These are phyloP conservation scores for Bromus sterilis DNA, from an alignment of 176 grass and related monocot species.

Conservation along the genomic window DNA sequence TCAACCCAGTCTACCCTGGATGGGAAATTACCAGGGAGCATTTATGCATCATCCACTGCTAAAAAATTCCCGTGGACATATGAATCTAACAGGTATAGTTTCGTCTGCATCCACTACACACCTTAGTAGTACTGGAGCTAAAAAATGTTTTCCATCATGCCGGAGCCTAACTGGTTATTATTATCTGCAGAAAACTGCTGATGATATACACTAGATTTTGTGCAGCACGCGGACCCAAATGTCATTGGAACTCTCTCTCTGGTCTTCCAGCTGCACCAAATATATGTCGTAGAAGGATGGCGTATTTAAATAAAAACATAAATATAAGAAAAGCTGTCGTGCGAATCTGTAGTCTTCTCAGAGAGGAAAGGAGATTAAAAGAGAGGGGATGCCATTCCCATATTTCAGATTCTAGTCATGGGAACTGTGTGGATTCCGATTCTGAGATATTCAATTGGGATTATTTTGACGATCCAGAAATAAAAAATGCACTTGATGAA, in stretches of 20 bases:
- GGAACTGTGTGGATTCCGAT: slow-evolving; percentile 27
- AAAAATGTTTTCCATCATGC: not conserved
- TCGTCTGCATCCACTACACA: not conserved
- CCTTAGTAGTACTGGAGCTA: slow-evolving; percentile 11
- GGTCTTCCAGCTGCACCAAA: slow-evolving; percentile 73
- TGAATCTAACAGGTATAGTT: slow-evolving; percentile 71
- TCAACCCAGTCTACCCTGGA: slow-evolving; percentile 2
- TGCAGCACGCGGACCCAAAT: slow-evolving; percentile 65
- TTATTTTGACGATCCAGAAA: slow-evolving; percentile 71
- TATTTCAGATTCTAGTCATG: slow-evolving; percentile 22
- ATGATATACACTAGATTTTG: slow-evolving; percentile 71
- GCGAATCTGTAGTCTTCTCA: slow-evolving; percentile 69
- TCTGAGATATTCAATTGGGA: slow-evolving; percentile 58
- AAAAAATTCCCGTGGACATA: slow-evolving; percentile 81
- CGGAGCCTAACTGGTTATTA: slow-evolving; percentile 6
- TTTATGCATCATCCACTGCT: slow-evolving; percentile 13
- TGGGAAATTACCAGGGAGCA: slow-evolving; percentile 15
- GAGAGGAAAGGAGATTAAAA: slow-evolving; percentile 31
- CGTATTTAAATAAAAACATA: slow-evolving; percentile 52
- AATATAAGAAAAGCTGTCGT: slow-evolving; percentile 61
- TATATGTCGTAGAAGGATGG: slow-evolving; percentile 79
- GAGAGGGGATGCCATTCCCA: slow-evolving; percentile 28
- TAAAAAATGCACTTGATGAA: slow-evolving; percentile 76
- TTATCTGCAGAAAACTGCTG: slow-evolving; percentile 64
- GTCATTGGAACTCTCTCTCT: slow-evolving; percentile 67